Evolutionary conservation across 768 basidiomycete species (phyloP).

Genomic region (Megacollybia marginata): DNA sequence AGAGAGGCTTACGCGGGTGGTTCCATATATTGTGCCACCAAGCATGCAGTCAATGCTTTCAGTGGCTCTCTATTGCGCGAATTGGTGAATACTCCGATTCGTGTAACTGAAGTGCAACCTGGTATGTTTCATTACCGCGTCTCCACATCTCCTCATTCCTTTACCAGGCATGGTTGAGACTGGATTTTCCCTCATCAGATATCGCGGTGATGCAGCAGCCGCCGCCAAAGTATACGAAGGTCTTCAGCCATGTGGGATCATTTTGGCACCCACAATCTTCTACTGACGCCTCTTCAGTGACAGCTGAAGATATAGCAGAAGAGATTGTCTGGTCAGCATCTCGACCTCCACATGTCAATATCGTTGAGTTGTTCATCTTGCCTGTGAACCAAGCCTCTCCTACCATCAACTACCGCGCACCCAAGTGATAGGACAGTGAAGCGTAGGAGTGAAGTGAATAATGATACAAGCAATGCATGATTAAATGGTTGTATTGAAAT

Average conservation of each 20-base stretch:
- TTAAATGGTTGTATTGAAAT: background rate
- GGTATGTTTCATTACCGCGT: slow-evolving; percentile 33
- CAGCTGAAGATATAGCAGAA: slow-evolving; percentile 86
- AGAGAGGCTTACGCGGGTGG: slow-evolving; percentile 86
- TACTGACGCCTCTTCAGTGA: slow-evolving; percentile 38
- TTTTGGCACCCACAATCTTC: background rate
- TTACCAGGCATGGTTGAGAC: slow-evolving; percentile 75
- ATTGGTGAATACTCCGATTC: slow-evolving; percentile 85
- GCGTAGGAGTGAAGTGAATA: slow-evolving; percentile 10
- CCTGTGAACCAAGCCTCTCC: slow-evolving; percentile 77
- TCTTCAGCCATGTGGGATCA: slow-evolving; percentile 69
- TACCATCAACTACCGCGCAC: slow-evolving; percentile 50
- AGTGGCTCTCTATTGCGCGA: slow-evolving; percentile 76
- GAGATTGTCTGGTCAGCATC: slow-evolving; percentile 97
- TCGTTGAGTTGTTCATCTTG: slow-evolving; percentile 74
- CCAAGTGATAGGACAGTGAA: slow-evolving; percentile 14
- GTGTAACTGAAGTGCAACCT: slow-evolving; percentile 93
- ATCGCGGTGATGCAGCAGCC: slow-evolving; percentile 71
- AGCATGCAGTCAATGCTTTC: slow-evolving; percentile 83
- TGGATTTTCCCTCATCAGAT: slow-evolving; percentile 89
- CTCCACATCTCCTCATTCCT: slow-evolving; percentile 8
- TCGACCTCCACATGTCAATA: slow-evolving; percentile 86
- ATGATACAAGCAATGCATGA: background rate
- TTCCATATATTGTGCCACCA: slow-evolving; percentile 89
- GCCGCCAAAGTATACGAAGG: slow-evolving; percentile 92